Evolutionary conservation across 1,284 basidiomycete species (phyloP).

Genomic region (Earliella scabrosa): DNA sequence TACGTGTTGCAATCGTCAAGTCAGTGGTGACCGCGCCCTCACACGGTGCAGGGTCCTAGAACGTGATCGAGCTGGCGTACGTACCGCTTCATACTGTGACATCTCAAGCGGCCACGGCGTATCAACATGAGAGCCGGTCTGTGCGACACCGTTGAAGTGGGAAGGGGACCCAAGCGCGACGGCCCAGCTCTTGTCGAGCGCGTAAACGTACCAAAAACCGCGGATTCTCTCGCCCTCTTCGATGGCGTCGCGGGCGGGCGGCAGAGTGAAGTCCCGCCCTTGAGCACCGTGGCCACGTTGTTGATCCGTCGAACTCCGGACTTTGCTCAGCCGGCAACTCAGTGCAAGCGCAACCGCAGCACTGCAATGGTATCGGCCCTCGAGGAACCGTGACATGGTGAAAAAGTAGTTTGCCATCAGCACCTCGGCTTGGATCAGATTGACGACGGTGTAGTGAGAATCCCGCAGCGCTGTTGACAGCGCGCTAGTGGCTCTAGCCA

Average conservation of each 20-base stretch:
- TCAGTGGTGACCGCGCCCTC: no score
- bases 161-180: slow-evolving; percentile 43
- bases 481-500: slow-evolving; percentile 33
- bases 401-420: slow-evolving; percentile 51
- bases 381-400: slow-evolving; percentile 42
- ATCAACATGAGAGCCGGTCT: slow-evolving; percentile 37
- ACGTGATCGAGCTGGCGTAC: background rate
- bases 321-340: slow-evolving; percentile 37
- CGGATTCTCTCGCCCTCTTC: slow-evolving; percentile 49
- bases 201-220: slow-evolving; percentile 49
- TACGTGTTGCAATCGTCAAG: background rate
- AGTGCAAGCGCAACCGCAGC: slow-evolving; percentile 45
- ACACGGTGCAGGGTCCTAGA: no score
- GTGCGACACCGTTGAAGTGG: slow-evolving; percentile 30
- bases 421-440: slow-evolving; percentile 49
- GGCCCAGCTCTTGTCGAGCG: slow-evolving; percentile 48
- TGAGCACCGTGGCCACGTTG: slow-evolving; percentile 14
- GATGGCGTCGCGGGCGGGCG: slow-evolving; percentile 34
- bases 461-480: slow-evolving; percentile 35
- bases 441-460: slow-evolving; percentile 42
- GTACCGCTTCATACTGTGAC: slow-evolving; percentile 36
- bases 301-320: slow-evolving; percentile 27
- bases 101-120: slow-evolving; percentile 47
- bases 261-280: slow-evolving; percentile 18
- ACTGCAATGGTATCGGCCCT: slow-evolving; percentile 48